Base-by-base conservation (phyloP, 2,329 filamentous ascomycete genomes). In the Fusarium tupiense region DNA sequence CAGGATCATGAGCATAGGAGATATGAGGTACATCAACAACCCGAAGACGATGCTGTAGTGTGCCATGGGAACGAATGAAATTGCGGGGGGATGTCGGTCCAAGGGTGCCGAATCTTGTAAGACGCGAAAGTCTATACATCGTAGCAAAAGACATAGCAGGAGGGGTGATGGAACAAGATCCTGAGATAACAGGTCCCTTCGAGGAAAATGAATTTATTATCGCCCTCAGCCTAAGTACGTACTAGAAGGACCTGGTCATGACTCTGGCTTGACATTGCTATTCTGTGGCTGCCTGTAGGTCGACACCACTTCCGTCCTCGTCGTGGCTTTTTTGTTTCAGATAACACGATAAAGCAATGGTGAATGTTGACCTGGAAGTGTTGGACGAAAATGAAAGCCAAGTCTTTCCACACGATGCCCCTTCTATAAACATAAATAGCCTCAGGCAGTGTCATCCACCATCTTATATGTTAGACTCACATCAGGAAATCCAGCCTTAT, bases 281-380 rank as follows among this genome's bases (percentile, higher is more conserved):
- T 24, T 13, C 16, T 13, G 13, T 17, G 31, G 11, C 17, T 16
- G 14, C 14, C 41, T 6, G 9, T 22, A 43, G n/a, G 10, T 43
- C 22, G 8, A 54, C 19, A 29, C 14, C 20, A 40, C 14, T 17
- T 12, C n/a, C 12, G 17, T 35, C 6, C 3, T 16, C 13, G 1
- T 10, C n/a, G 35, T 56, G 20, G 35, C 52, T 56, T 41, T 14
- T 3, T 17, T n/a, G 20, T 56, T 20, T 56, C 16, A 41, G 7
- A 41, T 3, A 5, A 3, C 0, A 19, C 33, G 16, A 9, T 19
- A 19, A 4, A 6, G n/a, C 16, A 8, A 41, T 7, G 4, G 20
- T 8, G 11, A 0, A 0, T 11, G 9, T 19, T 29, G 0, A 17
- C 3, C 7, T 19, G 35, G 20, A 1, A 38, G 6, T 2, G 11